These are phyloP conservation scores for Radiomyces spectabilis DNA, from an alignment of 192 early-diverging fungal species.

Conservation along the genomic window DNA sequence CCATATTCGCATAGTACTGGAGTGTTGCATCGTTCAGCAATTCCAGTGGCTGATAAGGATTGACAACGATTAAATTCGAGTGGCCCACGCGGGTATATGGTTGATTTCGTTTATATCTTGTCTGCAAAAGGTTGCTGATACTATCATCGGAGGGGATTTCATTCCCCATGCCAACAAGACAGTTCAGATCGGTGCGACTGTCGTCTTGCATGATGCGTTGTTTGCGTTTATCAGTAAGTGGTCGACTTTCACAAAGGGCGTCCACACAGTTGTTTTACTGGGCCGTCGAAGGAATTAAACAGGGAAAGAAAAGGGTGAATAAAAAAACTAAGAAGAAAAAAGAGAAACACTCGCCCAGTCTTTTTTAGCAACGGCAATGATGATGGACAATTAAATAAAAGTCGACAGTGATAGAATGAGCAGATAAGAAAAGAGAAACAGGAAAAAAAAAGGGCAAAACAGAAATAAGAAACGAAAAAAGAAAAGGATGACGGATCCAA, in stretches of 20 bases:
- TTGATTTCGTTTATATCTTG: slow-evolving; percentile 41
- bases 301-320: slow-evolving; percentile 8
- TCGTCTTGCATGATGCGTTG: slow-evolving; percentile 23
- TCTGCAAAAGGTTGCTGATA: slow-evolving; percentile 32
- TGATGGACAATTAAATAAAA: not conserved
- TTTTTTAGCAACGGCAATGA: too few species aligned
- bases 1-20: slow-evolving; percentile 45
- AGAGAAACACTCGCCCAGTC: not conserved
- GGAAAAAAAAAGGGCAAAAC: not conserved
- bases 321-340: not conserved
- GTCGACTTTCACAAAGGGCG: not conserved
- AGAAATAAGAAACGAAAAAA: slow-evolving; percentile 1
- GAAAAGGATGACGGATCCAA: too few species aligned
- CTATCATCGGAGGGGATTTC: slow-evolving; percentile 39
- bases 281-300: not conserved
- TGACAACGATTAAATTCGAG: slow-evolving; percentile 44
- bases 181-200: slow-evolving; percentile 21
- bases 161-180: slow-evolving; percentile 2
- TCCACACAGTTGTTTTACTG: too few species aligned
- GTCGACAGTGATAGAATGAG: not conserved
- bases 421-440: slow-evolving; percentile 2
- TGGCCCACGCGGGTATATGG: slow-evolving; percentile 49
- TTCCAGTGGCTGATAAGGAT: slow-evolving; percentile 44
- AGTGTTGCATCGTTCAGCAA: slow-evolving; percentile 41
- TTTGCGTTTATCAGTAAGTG: not conserved